phyloP scores from a whole-genome alignment of 73 alveolate species.

The Uronychia setigera region DNA sequence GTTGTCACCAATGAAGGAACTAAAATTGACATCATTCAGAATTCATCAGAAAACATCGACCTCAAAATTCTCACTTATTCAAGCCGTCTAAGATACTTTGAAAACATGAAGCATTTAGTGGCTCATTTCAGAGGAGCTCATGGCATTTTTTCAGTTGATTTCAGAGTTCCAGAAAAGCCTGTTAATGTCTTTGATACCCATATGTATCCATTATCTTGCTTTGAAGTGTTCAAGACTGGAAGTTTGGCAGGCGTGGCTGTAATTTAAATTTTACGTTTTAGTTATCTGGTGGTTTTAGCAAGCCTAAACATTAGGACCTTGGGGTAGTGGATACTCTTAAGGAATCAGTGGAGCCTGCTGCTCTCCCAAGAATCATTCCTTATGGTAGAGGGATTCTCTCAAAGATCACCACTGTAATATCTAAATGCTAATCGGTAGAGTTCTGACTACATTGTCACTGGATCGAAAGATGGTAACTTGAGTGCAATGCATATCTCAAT shows the following conservation, averaged over 20 bases:
- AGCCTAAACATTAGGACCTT: not conserved
- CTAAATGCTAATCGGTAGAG: too few species aligned
- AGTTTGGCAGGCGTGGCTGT: not conserved
- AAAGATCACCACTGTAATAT: too few species aligned
- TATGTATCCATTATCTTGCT: not conserved
- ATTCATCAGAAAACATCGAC: not conserved
- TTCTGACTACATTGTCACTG: too few species aligned
- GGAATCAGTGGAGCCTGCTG: not conserved
- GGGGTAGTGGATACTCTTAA: not conserved
- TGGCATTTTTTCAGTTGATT: not conserved
- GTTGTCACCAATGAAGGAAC: not conserved
- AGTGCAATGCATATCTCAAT: too few species aligned
- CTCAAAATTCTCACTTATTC: not conserved
- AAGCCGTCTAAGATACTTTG: not conserved
- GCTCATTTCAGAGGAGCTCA: not conserved
- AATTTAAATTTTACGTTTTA: too few species aligned
- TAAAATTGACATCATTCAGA: not conserved
- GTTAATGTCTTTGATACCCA: not conserved
- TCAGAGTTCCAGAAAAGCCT: not conserved
- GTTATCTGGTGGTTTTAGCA: not conserved
- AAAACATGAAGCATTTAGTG: not conserved
- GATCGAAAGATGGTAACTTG: too few species aligned
- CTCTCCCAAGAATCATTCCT: not conserved
- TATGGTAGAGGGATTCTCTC: not conserved
- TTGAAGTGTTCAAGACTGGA: not conserved